These are phyloP conservation scores for Edaphochlamys debaryana DNA, from an alignment of 139 green algal genomes.

Conservation along the genomic window DNA sequence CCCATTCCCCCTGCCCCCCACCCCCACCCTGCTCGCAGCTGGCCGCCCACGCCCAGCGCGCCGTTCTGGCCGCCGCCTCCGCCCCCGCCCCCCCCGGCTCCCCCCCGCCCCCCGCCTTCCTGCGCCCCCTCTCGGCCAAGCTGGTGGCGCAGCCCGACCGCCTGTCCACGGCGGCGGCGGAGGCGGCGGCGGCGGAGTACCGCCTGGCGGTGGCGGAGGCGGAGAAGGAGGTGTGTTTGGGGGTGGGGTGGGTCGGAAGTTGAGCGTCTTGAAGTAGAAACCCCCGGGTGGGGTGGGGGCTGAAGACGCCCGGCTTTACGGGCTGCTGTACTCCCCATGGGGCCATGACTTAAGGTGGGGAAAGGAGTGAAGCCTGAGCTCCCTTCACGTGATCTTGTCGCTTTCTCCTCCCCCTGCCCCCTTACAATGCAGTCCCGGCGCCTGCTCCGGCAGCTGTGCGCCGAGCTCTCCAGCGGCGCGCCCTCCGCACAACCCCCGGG, in stretches of 20 bases:
- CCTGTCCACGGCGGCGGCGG: neutral
- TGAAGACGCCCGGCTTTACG: neutral
- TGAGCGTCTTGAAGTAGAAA: too few relatives aligned
- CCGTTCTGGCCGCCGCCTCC: too few relatives aligned
- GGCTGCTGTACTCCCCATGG: neutral
- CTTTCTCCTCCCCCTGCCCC: neutral
- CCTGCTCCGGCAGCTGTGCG: constrained; percentile 5
- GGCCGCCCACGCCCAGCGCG: neutral
- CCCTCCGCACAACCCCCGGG: neutral
- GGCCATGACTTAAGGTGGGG: neutral
- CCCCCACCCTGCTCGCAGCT: neutral
- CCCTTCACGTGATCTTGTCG: neutral
- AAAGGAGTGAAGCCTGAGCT: neutral
- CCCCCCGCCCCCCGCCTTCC: neutral
- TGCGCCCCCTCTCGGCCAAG: constrained; percentile 22
- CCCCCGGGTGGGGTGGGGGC: neutral
- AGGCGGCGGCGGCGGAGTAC: constrained; percentile 16
- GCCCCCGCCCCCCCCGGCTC: neutral
- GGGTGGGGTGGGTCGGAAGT: neutral
- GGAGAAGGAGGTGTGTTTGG: neutral
- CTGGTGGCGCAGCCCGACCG: neutral
- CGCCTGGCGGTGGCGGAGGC: constrained; percentile 1
- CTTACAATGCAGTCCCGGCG: neutral
- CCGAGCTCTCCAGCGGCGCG: neutral
- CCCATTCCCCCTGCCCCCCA: neutral